These are phyloP conservation scores for Pseudopyricularia javanii DNA, from an alignment of 2,329 filamentous ascomycete species.

Conservation along the genomic window DNA sequence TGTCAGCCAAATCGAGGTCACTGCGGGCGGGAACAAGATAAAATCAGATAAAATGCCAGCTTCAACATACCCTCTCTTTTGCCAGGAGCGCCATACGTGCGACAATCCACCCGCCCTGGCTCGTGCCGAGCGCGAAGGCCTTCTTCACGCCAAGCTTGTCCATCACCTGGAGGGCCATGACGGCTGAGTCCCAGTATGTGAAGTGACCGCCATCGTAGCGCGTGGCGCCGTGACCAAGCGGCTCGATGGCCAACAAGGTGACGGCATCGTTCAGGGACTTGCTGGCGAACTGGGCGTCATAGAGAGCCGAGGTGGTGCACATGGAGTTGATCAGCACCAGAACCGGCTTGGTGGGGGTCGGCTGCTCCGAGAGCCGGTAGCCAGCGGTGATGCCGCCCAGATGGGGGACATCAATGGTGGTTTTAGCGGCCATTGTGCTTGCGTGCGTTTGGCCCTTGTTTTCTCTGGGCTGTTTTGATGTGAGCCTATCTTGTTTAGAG, in stretches of 20 bases:
- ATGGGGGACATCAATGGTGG: constrained; percentile 6
- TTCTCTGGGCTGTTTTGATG: not conserved
- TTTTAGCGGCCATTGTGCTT: constrained; percentile 3
- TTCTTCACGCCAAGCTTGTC: constrained; percentile 32
- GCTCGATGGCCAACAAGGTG: constrained; percentile 36
- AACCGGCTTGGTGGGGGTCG: constrained; percentile 35
- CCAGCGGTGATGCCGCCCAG: constrained; percentile 7
- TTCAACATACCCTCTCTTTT: constrained; percentile 27
- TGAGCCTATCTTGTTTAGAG: no score
- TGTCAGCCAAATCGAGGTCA: no score
- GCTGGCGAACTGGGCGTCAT: constrained; percentile 26
- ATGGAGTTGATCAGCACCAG: constrained; percentile 35
- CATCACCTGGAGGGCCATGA: constrained; percentile 43
- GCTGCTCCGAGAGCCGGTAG: constrained; percentile 16
- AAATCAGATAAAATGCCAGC: no score
- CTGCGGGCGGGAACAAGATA: not conserved
- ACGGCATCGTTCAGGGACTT: constrained; percentile 22
- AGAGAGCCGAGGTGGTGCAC: constrained; percentile 30
- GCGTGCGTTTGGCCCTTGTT: not conserved
- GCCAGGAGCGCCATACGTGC: constrained; percentile 36
- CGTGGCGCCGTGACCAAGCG: constrained; percentile 34
- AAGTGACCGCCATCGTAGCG: constrained; percentile 28
- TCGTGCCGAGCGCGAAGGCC: constrained; percentile 37
- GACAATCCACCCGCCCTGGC: constrained; percentile 39
- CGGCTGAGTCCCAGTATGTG: constrained; percentile 42